phyloP scores from a whole-genome alignment of 129 eudicot species.

The Oenanthe sinensis region DNA sequence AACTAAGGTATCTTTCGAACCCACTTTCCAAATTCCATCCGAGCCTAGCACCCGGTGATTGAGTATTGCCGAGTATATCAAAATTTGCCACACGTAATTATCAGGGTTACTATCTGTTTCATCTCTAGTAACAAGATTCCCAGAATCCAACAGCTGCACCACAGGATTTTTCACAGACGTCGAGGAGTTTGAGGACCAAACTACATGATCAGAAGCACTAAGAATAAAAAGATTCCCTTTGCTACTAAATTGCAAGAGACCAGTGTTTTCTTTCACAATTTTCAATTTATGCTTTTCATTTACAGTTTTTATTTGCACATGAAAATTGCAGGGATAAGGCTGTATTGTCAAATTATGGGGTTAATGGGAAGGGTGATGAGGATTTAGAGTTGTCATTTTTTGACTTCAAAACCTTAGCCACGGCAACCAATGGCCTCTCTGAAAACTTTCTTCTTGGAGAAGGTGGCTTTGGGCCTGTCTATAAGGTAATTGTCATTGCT shows the following conservation, averaged over 20 bases:
- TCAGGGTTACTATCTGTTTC: neutral
- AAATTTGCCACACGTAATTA: constrained; percentile 22
- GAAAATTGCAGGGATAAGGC: neutral
- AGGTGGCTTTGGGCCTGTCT: constrained; percentile 52
- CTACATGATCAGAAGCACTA: neutral
- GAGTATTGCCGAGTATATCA: constrained; percentile 24
- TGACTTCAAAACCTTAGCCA: constrained; percentile 23
- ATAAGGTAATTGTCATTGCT: too few species aligned
- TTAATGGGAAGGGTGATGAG: constrained; percentile 15
- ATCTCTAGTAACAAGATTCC: constrained; percentile 26
- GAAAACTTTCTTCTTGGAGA: constrained; percentile 35
- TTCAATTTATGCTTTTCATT: too few species aligned
- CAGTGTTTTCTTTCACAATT: too few species aligned
- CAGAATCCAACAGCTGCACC: constrained; percentile 20
- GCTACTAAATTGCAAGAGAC: constrained; percentile 9
- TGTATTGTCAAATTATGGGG: neutral
- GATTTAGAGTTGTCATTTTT: constrained; percentile 39
- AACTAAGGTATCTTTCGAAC: neutral
- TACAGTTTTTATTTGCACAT: too few species aligned
- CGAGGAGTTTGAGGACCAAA: constrained; percentile 7
- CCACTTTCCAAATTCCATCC: neutral
- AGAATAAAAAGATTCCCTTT: constrained; percentile 1
- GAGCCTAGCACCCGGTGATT: constrained; percentile 19
- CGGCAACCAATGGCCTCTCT: constrained; percentile 37
- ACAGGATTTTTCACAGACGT: neutral